Base-by-base conservation (phyloP, 768 basidiomycete genomes). In the Agrocybe praecox region DNA sequence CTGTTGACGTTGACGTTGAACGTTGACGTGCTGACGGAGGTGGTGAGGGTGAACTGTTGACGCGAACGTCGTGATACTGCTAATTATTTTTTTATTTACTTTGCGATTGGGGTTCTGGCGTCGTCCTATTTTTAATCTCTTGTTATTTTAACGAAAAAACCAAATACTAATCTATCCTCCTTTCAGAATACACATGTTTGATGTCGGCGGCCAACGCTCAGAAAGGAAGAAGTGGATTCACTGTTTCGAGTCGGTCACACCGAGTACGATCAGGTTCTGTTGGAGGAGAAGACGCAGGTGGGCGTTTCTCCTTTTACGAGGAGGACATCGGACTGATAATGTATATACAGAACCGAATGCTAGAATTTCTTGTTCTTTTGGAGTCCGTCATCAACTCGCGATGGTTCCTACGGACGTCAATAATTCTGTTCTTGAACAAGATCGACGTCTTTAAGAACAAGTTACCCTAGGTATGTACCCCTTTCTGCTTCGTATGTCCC, bases 281-380 rank as follows among this genome's bases (percentile, higher is more conserved):
- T 86, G 54, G 89, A 89, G 68, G 87, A 78, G 76, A 86, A 78
- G 76, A 82, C 74, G 61, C 85, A 85, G 76, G 85, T 84, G n/a
- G n/a, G 47, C 23, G 80, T 72, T 34, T 14, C 55, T 24, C 52
- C 10, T 33, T 18, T 23, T 44, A n/a, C 21, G 23, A 29, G 26
- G 21, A n/a, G 9, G 15, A 34, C 40, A 4, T 21, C 89, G n/a
- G n/a, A n/a, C n/a, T n/a, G n/a, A n/a, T n/a, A n/a, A n/a, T n/a
- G n/a, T n/a, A n/a, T n/a, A 90, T 87, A 76, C 53, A 92, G 88
- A 96, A 96, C 74, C 92, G 93, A 49, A 95, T 98, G 92, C 85
- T 88, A 63, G 95, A 97, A 72, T 90, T 92, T 1, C 74, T 96
- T 48, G 87, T 92, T 0, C 85, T 97, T 22, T 55, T 57, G 47